Evolutionary conservation across 2,329 filamentous ascomycete species (phyloP), one percentile per base, ranked within the genome.

Genomic region (Sporothrix humicola): DNA sequence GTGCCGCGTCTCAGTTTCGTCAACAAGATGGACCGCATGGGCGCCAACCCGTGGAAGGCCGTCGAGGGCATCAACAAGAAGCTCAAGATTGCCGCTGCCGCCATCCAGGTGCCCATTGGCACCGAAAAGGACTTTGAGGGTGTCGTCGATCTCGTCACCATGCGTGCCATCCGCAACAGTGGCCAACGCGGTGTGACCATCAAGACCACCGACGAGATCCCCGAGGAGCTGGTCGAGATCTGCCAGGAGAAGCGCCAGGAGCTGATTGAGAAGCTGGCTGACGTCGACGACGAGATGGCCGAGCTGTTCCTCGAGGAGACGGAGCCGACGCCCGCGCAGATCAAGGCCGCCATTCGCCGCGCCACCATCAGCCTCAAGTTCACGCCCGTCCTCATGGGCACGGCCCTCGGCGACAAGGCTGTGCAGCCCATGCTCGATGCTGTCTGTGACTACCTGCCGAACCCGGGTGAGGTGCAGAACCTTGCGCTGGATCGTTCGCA

Each of bases 11-110:
- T 99, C 82, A 97, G 93, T 72, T 99, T 99, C 80, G 90, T 99
- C 81, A 99, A 99, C 87, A 99, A 99, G 88, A 98, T 99, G 95
- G 96, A 99, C 81, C 92, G 96, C 77, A 98, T 98, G 92, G 96
- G 96, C 74, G 93, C 96, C 77, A 98, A 99, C 81, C 96, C 96
- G 9, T 99, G 95, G 90, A 98, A 97, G 84, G 95, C 94, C 9
- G 91, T 99, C 73, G 95, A 99, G 56, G 95, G 98, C 84, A 98
- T 99, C 87, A 98, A 97, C 85, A 89, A 91, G 79, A 99, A 99
- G 85, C 89, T 99, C 76, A 95, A 95, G 84, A 92, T 98, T 71
- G 91, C 93, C 46, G 96, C 96, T 48, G 96, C 96, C 13, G 96
- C 96, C 20, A 88, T 99, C 59, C 96, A 99, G 83, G 90, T 99